Percentiles rank a stretch among this genome's conserved stretches.
Conservation (phyloP, 2,329 filamentous ascomycete genomes). For the Neospermospora avenae region DNA sequence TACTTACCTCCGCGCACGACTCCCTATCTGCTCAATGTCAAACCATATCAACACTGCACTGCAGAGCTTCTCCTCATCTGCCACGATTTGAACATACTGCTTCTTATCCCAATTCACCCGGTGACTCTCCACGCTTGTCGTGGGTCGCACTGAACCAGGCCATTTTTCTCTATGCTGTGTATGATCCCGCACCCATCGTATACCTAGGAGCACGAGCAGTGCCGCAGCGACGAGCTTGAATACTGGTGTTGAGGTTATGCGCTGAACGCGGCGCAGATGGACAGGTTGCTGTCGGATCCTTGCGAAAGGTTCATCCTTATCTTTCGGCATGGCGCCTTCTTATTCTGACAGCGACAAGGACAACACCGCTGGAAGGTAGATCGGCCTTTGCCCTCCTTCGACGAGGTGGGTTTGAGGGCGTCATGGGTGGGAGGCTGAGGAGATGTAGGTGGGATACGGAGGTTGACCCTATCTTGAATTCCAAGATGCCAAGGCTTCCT, state of each 20-base stretch:
- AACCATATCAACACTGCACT: conserved; percentile 32
- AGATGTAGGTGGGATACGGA: background rate
- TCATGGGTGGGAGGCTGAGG: background rate
- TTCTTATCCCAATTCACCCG: conserved; percentile 29
- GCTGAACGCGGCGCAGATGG: conserved; percentile 22
- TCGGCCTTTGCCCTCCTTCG: background rate
- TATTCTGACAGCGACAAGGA: conserved; percentile 3
- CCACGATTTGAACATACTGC: conserved; percentile 32
- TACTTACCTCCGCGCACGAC: conserved; percentile 25
- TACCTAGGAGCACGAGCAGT: conserved; percentile 17
- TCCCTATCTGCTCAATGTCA: conserved; percentile 31
- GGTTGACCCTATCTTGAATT: background rate
- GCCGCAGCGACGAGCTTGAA: conserved; percentile 18
- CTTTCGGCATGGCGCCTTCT: background rate
- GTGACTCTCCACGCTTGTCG: conserved; percentile 19
- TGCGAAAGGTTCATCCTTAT: background rate
- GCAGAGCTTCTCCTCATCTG: conserved; percentile 29
- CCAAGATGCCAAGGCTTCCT: conserved; percentile 7
- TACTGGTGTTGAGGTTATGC: conserved; percentile 15
- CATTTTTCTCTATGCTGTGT: conserved; percentile 24
- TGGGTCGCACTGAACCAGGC: conserved; percentile 12
- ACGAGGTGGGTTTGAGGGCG: background rate
- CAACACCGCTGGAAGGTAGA: background rate
- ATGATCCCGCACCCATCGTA: conserved; percentile 25
- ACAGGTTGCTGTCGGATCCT: conserved; percentile 11